Evolutionary conservation across 768 basidiomycete species (phyloP), one percentile per base, ranked within the genome.

Genomic region (Panaeolus papilionaceus): DNA sequence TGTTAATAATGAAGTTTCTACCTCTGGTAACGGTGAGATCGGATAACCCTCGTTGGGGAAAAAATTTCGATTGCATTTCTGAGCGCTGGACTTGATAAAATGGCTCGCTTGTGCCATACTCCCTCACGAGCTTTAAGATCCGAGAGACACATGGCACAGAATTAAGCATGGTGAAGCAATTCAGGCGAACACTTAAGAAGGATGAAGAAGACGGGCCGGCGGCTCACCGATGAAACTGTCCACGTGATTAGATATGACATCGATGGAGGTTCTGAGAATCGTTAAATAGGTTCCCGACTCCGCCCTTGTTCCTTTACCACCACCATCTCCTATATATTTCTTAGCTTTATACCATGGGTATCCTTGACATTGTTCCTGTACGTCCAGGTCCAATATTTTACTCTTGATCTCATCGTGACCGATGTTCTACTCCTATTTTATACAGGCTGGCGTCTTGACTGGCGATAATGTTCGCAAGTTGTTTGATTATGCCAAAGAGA

Each of bases 391-490:
- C 33, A 38, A 23, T 49, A 9, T 49, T 23, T 20, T 3, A 58
- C 11, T 16, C 2, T 4, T 37, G 14, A 58, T 28, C 26, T 37
- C 28, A 11, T 33, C 28, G 20, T 37, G 26, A 37, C 12, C 14
- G 54, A 58, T 33, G 14, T 33, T 47, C 26, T 44, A 40, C 62
- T 67, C 64, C 28, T 51, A 37, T 28, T 51, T 67, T 63, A 62
- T 67, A 51, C 75, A 97, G 96, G 85, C 95, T 78, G 97, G 97
- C 71, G 97, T 99, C 69, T 81, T 99, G 77, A 96, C 95, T 68
- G 97, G 97, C 79, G 93, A 96, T 72, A 88, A 99, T 78, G 93
- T 95, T 74, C 90, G 95, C 81, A 96, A 96, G 80, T 81, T 99
- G 76, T 97, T 99, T 78, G 90, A 97, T 73, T 98, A 97, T 78